A percentile compares a stretch with the other conserved stretches of the same genome.
Conservation (phyloP, 192 early-diverging fungal species). For the Podila clonocystis region DNA sequence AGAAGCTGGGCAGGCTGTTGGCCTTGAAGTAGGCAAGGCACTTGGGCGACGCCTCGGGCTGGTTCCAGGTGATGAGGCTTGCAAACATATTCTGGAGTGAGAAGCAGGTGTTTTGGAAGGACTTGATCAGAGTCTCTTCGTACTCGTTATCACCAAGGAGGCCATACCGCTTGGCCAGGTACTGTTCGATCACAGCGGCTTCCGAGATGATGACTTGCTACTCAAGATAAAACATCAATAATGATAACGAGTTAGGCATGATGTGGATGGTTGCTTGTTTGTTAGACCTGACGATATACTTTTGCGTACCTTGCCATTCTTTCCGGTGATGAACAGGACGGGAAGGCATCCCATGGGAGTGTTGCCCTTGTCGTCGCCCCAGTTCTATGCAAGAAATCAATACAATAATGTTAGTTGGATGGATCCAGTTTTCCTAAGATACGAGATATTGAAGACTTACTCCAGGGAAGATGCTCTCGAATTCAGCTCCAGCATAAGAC, state of each 20-base stretch:
- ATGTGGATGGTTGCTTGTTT: background rate
- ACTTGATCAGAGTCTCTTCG: background rate
- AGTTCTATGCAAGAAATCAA: conserved; percentile 4
- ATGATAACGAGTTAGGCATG: background rate
- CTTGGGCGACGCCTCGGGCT: background rate
- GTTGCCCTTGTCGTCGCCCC: conserved; percentile 4
- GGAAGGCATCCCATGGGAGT: conserved; percentile 22
- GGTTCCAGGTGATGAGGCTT: background rate
- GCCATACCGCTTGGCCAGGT: background rate
- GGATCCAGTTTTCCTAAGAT: too few species aligned
- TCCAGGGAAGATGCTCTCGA: conserved; percentile 5
- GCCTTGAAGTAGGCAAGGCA: background rate
- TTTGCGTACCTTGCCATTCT: conserved; percentile 12
- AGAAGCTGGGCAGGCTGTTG: background rate
- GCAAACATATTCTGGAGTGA: background rate
- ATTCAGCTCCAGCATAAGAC: conserved; percentile 15
- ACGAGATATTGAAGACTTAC: background rate
- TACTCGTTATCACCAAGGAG: conserved; percentile 3
- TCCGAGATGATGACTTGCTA: background rate
- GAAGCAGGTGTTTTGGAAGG: background rate
- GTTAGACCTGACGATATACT: background rate
- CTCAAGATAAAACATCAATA: background rate
- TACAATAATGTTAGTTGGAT: too few species aligned
- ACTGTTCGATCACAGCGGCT: background rate
- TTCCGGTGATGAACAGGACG: conserved; percentile 7